Percentiles rank a stretch among this genome's conserved stretches.
These are phyloP conservation scores for Candida tropicalis DNA, from an alignment of 1,139 yeast genomes.

Conservation along the genomic window DNA sequence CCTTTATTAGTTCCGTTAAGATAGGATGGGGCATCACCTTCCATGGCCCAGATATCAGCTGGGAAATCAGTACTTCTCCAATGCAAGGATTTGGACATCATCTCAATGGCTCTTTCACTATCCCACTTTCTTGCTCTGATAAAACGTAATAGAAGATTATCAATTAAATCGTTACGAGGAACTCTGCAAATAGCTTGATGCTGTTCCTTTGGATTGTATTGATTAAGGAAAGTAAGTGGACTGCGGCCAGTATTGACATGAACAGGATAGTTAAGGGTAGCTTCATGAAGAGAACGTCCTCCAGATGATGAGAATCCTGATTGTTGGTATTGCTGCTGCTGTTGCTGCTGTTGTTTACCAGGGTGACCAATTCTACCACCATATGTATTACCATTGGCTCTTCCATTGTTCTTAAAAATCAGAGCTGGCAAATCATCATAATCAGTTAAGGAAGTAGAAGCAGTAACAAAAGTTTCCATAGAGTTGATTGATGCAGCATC, in stretches of 20 bases:
- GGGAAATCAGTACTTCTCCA: conserved; percentile 39
- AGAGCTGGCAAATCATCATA: conserved; percentile 21
- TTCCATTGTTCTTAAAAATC: conserved; percentile 11
- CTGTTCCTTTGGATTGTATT: conserved; percentile 28
- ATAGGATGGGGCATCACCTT: conserved; percentile 44
- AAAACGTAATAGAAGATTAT: conserved; percentile 38
- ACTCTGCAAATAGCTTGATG: conserved; percentile 28
- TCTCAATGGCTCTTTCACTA: conserved; percentile 32
- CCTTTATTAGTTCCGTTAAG: conserved; percentile 35
- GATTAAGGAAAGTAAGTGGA: conserved; percentile 21
- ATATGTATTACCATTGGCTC: conserved; percentile 13
- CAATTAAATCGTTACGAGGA: conserved; percentile 37
- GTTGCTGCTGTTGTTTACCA: conserved; percentile 10
- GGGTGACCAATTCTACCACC: conserved; percentile 17
- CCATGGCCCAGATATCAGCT: conserved; percentile 36
- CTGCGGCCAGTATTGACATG: conserved; percentile 22
- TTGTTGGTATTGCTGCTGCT: conserved; percentile 6
- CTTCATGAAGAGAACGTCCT: conserved; percentile 11
- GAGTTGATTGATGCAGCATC: conserved; percentile 29
- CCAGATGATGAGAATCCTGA: too few species aligned
- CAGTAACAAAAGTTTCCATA: conserved; percentile 42
- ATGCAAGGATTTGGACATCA: conserved; percentile 39
- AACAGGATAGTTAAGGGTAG: conserved; percentile 11
- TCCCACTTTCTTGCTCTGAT: conserved; percentile 49
- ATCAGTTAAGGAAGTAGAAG: conserved; percentile 34